Evolutionary conservation across 2,329 filamentous ascomycete species (phyloP).

Genomic region (Xylaria sp.): DNA sequence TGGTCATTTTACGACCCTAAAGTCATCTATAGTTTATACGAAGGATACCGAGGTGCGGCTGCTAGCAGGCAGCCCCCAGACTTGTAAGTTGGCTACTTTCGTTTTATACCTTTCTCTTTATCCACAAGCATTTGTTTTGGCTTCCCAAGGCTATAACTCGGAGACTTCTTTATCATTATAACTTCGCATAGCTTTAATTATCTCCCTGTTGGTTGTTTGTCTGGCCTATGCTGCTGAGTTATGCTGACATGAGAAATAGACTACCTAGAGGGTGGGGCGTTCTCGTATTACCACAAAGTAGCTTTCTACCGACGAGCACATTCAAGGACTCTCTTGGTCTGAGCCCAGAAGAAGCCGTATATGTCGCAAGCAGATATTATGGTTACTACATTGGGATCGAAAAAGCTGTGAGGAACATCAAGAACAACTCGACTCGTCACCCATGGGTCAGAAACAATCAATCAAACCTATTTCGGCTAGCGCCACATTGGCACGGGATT

Average conservation of each 20-base stretch:
- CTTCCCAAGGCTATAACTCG: background rate
- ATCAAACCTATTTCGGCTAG: constrained; percentile 27
- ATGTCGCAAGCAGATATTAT: constrained; percentile 32
- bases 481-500: background rate
- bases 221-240: constrained; percentile 32
- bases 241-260: constrained; percentile 27
- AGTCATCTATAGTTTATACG: constrained; percentile 39
- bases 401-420: constrained; percentile 38
- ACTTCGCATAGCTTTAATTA: background rate
- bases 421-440: constrained; percentile 44
- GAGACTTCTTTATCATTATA: background rate
- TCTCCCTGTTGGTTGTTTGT: background rate
- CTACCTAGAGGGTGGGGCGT: constrained; percentile 60
- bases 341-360: constrained; percentile 39
- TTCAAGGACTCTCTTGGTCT: constrained; percentile 50
- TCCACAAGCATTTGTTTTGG: background rate
- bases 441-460: constrained; percentile 43
- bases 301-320: constrained; percentile 53
- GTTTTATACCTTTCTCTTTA: background rate
- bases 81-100: constrained; percentile 16
- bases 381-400: constrained; percentile 47
- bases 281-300: constrained; percentile 57
- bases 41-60: background rate
- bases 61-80: background rate
- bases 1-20: constrained; percentile 54